phyloP scores from a whole-genome alignment of 2,329 filamentous ascomycete species.

The Colletotrichum viniferum region DNA sequence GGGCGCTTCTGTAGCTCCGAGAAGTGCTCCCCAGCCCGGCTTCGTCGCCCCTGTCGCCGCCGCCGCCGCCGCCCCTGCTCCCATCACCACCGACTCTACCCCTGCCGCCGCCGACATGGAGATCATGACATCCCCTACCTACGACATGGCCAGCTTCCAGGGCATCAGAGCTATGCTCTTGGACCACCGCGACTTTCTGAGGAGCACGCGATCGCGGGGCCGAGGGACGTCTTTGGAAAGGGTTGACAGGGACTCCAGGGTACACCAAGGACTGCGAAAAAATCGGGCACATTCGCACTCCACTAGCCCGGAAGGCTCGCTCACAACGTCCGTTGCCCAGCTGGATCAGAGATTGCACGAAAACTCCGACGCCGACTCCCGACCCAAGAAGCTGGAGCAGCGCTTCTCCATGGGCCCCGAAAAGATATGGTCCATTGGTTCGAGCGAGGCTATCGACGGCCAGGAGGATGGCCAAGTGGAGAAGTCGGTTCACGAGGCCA shows the following conservation, averaged over 20 bases:
- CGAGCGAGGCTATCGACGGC: conserved; percentile 49
- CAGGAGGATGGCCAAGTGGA: conserved; percentile 62
- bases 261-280: conserved; percentile 22
- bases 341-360: conserved; percentile 23
- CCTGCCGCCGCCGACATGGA: conserved; percentile 28
- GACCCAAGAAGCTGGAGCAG: conserved; percentile 45
- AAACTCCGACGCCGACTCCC: conserved; percentile 27
- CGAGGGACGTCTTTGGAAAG: conserved; percentile 33
- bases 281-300: conserved; percentile 25
- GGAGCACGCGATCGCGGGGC: conserved; percentile 27
- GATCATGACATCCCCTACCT: conserved; percentile 35
- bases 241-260: conserved; percentile 36
- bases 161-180: conserved; percentile 41
- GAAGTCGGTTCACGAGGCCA: conserved; percentile 66
- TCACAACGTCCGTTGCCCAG: conserved; percentile 22
- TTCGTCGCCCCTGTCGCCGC: conserved; percentile 31
- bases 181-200: conserved; percentile 37
- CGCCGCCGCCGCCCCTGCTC: conserved; percentile 26
- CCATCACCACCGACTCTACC: conserved; percentile 29
- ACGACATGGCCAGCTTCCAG: conserved; percentile 32
- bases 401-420: conserved; percentile 52
- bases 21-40: conserved; percentile 30
- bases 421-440: conserved; percentile 69
- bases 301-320: conserved; percentile 29
- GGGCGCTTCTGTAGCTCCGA: conserved; percentile 41